These are phyloP conservation scores for Taphrina communis DNA, from an alignment of 1,139 yeast genomes.

Conservation along the genomic window DNA sequence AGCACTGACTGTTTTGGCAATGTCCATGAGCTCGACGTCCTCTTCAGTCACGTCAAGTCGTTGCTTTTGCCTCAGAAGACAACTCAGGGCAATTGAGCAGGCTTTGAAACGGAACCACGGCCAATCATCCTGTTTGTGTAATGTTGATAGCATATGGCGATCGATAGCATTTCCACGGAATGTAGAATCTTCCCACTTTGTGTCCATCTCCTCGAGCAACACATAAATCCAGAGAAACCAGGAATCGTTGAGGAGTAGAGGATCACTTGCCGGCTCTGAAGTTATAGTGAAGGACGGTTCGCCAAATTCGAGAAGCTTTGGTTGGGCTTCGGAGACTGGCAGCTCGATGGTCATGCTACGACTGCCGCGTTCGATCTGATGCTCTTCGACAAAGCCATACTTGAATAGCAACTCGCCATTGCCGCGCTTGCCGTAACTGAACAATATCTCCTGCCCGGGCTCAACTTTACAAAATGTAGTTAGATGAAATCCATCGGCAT, in stretches of 20 bases:
- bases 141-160: not conserved
- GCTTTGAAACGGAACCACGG: constrained; percentile 13
- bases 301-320: not conserved
- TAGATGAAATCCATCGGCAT: constrained; percentile 5
- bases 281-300: constrained; percentile 24
- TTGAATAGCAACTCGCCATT: constrained; percentile 26
- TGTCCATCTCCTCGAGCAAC: not conserved
- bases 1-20: not conserved
- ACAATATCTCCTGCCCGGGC: constrained; percentile 10
- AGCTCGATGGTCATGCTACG: constrained; percentile 23
- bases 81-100: constrained; percentile 4
- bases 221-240: constrained; percentile 7
- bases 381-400: constrained; percentile 21
- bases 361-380: constrained; percentile 16
- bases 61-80: not conserved
- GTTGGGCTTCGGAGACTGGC: not conserved
- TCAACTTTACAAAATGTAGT: not conserved
- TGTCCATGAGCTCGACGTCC: not conserved
- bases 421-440: constrained; percentile 26
- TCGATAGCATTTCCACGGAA: not conserved
- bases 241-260: not conserved
- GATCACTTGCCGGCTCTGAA: not conserved
- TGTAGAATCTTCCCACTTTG: not conserved
- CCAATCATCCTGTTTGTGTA: not conserved
- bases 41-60: constrained; percentile 10